These are phyloP conservation scores for Phlyctochytrium bullatum DNA, from an alignment of 192 early-diverging fungal genomes.

Conservation along the genomic window DNA sequence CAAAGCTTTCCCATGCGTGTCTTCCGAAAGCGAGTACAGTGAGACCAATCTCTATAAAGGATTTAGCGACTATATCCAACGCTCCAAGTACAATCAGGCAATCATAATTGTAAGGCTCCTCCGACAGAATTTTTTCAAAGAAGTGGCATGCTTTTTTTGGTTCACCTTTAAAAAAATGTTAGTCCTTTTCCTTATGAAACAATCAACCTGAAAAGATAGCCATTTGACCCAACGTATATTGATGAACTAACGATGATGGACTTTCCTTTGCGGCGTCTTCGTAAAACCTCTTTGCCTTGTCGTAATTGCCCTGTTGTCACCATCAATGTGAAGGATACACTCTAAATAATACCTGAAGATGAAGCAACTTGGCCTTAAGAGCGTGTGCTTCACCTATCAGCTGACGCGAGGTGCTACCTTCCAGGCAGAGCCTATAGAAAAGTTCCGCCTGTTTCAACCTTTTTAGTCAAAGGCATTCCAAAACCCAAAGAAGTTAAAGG, in stretches of 20 bases:
- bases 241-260: constrained; percentile 64
- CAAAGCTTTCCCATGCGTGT: constrained; percentile 11
- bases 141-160: constrained; percentile 30
- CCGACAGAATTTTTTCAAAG: constrained; percentile 39
- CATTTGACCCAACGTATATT: constrained; percentile 78
- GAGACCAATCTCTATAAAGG: constrained; percentile 24
- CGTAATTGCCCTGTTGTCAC: constrained; percentile 53
- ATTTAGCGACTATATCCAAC: not conserved
- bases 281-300: constrained; percentile 72
- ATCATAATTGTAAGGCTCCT: constrained; percentile 44
- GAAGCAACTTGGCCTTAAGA: constrained; percentile 30
- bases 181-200: constrained; percentile 23
- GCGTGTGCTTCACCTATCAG: constrained; percentile 33
- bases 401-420: constrained; percentile 8
- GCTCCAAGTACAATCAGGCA: constrained; percentile 21
- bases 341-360: constrained; percentile 25
- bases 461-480: not conserved
- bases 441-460: constrained; percentile 16
- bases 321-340: not conserved
- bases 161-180: constrained; percentile 22
- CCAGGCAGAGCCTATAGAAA: constrained; percentile 6
- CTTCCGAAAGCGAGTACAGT: constrained; percentile 20
- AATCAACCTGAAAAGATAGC: constrained; percentile 53
- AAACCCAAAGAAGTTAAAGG: not conserved
- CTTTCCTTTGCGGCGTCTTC: constrained; percentile 57